Base-by-base conservation (phyloP, 23 red algal species). In the Gracilariopsis chorda region DNA sequence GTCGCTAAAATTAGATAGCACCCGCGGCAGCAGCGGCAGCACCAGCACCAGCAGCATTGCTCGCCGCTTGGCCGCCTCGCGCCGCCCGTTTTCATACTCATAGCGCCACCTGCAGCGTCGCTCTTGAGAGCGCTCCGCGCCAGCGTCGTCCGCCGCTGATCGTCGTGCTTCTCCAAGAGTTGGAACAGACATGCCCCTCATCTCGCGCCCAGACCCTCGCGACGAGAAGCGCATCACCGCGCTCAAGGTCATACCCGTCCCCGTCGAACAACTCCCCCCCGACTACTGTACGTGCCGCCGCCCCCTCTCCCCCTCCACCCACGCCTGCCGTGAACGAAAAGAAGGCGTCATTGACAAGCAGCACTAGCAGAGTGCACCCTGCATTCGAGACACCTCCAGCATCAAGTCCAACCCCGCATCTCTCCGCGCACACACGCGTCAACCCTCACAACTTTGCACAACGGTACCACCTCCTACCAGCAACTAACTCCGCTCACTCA, bases 281-380 rank as follows among this genome's bases (percentile, higher is more conserved):
- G 82, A 87, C 47, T 87, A 70, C 48, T 87, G 82, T 87, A 87
- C 59, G 82, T 87, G 32, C 34, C 33, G 55, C 55, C 48, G 23
- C 19, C 51, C 51, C 46, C 60, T 24, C 64, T 56, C 57, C 64
- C 34, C 41, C 30, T 11, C 42, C 29, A 36, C 44, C 48, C 82
- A 53, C 60, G 57, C 65, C 13, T 44, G 27, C 39, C 40, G 11
- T 46, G 25, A 36, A 21, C 69, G 24, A 0, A 25, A 27, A 76
- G 42, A 36, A n/a, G 10, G 28, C 63, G n/a, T 16, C 63, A n/a
- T 70, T 16, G 19, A 19, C 63, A 16, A 21, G 19, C 25, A 21
- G n/a, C n/a, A n/a, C n/a, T n/a, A n/a, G n/a, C n/a, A n/a, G n/a
- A n/a, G n/a, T n/a, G n/a, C n/a, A 16, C 16, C 51, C 16, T 55